Evolutionary conservation across 2,329 filamentous ascomycete genomes (phyloP).

Genomic region (Chalara sp.): DNA sequence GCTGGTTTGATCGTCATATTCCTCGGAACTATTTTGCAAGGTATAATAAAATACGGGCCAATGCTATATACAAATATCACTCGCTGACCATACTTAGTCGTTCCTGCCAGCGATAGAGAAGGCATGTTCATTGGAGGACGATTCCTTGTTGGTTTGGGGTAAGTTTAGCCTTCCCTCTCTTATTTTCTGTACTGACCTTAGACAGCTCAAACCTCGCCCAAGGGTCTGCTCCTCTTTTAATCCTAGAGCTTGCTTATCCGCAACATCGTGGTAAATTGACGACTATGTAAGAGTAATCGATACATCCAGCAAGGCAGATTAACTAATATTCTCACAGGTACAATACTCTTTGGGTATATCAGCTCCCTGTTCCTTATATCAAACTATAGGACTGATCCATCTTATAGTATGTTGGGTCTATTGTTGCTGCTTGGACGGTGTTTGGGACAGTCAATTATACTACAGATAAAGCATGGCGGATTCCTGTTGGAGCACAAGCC

Average conservation of each 20-base stretch:
- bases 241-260: slow-evolving; percentile 30
- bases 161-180: no score
- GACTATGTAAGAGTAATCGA: slow-evolving; percentile 32
- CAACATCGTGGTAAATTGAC: slow-evolving; percentile 29
- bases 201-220: slow-evolving; percentile 30
- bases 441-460: slow-evolving; percentile 12
- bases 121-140: slow-evolving; percentile 33
- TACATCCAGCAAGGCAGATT: slow-evolving; percentile 27
- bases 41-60: no score
- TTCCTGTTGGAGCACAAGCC: slow-evolving; percentile 12
- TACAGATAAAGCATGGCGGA: slow-evolving; percentile 9
- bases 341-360: slow-evolving; percentile 30
- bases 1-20: slow-evolving; percentile 35
- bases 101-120: slow-evolving; percentile 20
- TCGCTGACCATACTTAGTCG: neutral
- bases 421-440: slow-evolving; percentile 15
- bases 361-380: slow-evolving; percentile 4
- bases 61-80: no score
- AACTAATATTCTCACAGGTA: no score
- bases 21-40: slow-evolving; percentile 31
- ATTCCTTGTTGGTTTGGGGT: slow-evolving; percentile 25
- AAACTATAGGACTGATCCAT: slow-evolving; percentile 12
- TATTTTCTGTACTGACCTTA: no score
- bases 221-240: slow-evolving; percentile 29
- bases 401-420: slow-evolving; percentile 2